phyloP scores from a whole-genome alignment of 192 early-diverging fungal species.

The Umbelopsis isabellina region DNA sequence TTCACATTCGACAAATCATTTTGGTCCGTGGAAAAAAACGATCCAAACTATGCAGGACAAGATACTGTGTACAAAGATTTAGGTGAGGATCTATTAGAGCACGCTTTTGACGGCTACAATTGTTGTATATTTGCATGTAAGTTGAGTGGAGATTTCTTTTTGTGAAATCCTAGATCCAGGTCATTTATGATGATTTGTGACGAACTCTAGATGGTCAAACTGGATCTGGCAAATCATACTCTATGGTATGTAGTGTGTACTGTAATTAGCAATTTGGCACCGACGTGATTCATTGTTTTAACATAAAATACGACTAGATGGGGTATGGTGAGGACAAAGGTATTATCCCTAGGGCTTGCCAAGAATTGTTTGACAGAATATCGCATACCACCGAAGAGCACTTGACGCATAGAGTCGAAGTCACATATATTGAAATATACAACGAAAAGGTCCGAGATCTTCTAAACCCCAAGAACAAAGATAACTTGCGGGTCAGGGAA shows the following conservation, averaged over 20 bases:
- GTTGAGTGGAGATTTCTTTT: neutral
- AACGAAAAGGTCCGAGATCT: constrained; percentile 84
- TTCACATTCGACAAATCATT: constrained; percentile 92
- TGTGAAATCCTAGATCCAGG: neutral
- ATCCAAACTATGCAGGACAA: constrained; percentile 70
- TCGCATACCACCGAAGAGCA: constrained; percentile 35
- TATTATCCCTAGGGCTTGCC: constrained; percentile 84
- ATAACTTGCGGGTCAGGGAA: constrained; percentile 77
- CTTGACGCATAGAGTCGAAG: constrained; percentile 68
- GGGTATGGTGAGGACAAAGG: constrained; percentile 79
- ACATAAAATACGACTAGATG: constrained; percentile 42
- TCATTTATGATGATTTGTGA: neutral
- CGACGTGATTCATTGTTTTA: neutral
- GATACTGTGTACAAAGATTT: constrained; percentile 74
- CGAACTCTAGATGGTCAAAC: constrained; percentile 70
- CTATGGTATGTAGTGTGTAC: constrained; percentile 49
- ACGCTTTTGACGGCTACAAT: constrained; percentile 91
- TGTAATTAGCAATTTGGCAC: neutral
- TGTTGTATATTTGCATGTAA: constrained; percentile 91
- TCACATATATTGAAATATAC: constrained; percentile 93
- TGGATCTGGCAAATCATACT: constrained; percentile 72
- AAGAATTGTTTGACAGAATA: constrained; percentile 77
- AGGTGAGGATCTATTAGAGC: constrained; percentile 77
- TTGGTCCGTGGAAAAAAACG: constrained; percentile 72
- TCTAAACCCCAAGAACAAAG: constrained; percentile 72